These are phyloP conservation scores for Arthrobotrys sphaeroides DNA, from an alignment of 2,329 filamentous ascomycete species.

Conservation along the genomic window DNA sequence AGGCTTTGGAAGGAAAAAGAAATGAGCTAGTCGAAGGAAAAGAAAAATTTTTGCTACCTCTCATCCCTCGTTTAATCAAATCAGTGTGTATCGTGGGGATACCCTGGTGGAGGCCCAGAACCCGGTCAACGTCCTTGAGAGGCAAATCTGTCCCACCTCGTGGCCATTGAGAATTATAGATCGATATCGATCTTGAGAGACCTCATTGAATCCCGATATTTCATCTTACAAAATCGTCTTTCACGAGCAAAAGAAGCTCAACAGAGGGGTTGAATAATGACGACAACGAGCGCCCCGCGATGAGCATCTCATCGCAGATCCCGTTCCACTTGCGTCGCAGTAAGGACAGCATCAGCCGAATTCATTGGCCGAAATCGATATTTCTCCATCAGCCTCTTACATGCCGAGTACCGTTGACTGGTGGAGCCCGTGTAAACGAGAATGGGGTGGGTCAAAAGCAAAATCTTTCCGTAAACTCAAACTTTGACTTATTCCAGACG, in stretches of 20 bases:
- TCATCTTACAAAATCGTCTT: neutral
- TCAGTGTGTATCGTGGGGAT: slow-evolving; percentile 21
- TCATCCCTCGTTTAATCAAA: slow-evolving; percentile 46
- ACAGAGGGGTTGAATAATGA: slow-evolving; percentile 27
- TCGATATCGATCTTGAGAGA: neutral
- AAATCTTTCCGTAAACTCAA: slow-evolving; percentile 17
- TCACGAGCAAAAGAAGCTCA: neutral
- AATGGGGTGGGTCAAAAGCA: slow-evolving; percentile 9
- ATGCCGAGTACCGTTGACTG: slow-evolving; percentile 21
- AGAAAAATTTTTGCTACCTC: slow-evolving; percentile 28
- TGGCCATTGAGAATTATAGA: slow-evolving; percentile 4
- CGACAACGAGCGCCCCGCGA: slow-evolving; percentile 27
- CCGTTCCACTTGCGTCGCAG: slow-evolving; percentile 27
- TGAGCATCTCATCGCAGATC: slow-evolving; percentile 45
- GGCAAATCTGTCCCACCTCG: slow-evolving; percentile 3
- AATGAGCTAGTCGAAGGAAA: slow-evolving; percentile 21
- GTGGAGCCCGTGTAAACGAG: slow-evolving; percentile 17
- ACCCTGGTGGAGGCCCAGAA: slow-evolving; percentile 4
- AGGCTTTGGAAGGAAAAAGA: neutral
- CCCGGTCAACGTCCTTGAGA: neutral
- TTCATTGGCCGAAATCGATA: slow-evolving; percentile 25
- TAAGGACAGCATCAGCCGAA: neutral
- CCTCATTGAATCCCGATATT: neutral
- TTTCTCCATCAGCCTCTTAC: neutral
- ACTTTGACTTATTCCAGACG: slow-evolving; percentile 39